Percentiles rank a stretch among this genome's conserved stretches.
Evolutionary conservation across 2,329 filamentous ascomycete genomes (phyloP).

Genomic region (Pestalotiopsis sp.): DNA sequence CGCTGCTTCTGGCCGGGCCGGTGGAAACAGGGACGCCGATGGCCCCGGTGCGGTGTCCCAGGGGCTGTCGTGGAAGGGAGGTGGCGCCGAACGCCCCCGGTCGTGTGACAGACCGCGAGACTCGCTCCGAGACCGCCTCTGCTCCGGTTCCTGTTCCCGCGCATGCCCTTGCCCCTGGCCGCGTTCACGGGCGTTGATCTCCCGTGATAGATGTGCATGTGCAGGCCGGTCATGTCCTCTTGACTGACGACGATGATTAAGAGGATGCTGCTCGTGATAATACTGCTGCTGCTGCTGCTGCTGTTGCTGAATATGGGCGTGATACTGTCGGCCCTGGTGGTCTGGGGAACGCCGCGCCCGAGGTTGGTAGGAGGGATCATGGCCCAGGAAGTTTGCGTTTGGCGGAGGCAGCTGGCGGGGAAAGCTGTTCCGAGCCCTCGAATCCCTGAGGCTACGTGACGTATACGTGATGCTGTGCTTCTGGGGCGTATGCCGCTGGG

Average conservation of each 20-base stretch:
- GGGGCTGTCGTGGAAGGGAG: constrained; percentile 48
- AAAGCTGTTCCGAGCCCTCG: constrained; percentile 42
- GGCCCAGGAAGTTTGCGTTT: constrained; percentile 47
- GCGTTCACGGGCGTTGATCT: background rate
- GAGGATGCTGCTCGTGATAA: constrained; percentile 9
- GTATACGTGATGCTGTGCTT: constrained; percentile 50
- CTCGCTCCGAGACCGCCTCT: constrained; percentile 24
- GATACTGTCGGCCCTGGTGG: constrained; percentile 15
- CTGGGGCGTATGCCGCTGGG: constrained; percentile 44
- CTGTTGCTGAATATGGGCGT: constrained; percentile 14
- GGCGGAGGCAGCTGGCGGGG: constrained; percentile 48
- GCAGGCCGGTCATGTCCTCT: background rate
- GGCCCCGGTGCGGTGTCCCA: constrained; percentile 44
- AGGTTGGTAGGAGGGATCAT: constrained; percentile 29
- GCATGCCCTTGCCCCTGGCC: background rate
- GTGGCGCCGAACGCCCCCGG: constrained; percentile 52
- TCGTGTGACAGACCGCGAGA: constrained; percentile 38
- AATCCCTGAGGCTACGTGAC: constrained; percentile 45
- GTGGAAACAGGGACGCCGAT: constrained; percentile 30
- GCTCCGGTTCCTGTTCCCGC: background rate
- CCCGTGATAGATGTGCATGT: background rate
- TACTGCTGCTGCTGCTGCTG: constrained; percentile 15
- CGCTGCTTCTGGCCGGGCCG: constrained; percentile 20
- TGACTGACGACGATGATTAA: background rate
- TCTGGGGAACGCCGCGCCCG: constrained; percentile 25